phyloP scores from a whole-genome alignment of 2,329 filamentous ascomycete species.

The Botryotinia calthae region DNA sequence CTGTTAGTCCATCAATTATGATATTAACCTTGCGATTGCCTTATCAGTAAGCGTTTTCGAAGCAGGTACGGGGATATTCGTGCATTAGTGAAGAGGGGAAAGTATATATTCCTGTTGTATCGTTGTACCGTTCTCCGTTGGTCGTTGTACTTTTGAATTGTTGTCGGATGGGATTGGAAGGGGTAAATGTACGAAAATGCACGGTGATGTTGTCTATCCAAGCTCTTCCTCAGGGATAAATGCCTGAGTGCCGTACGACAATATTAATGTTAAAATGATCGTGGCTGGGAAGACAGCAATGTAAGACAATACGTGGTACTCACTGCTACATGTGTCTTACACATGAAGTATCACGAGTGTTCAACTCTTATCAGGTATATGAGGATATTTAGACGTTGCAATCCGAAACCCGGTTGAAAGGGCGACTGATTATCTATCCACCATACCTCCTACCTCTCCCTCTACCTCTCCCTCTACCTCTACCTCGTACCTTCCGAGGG shows the following conservation, averaged over 20 bases:
- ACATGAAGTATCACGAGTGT: too few species aligned
- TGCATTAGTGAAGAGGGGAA: slow-evolving; percentile 2
- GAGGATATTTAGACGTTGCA: too few species aligned
- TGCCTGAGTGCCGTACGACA: background rate
- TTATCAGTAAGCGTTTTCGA: background rate
- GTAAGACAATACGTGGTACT: background rate
- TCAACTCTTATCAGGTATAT: too few species aligned
- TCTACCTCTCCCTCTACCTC: too few species aligned
- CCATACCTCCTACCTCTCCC: too few species aligned
- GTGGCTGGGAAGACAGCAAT: background rate
- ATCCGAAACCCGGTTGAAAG: too few species aligned
- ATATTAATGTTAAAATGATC: background rate
- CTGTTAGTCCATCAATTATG: background rate
- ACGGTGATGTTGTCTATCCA: slow-evolving; percentile 8
- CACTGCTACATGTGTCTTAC: background rate
- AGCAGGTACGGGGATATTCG: background rate
- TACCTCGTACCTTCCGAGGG: too few species aligned
- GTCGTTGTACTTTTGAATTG: background rate
- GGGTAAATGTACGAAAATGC: slow-evolving; percentile 1
- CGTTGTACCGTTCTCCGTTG: background rate
- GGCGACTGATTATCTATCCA: too few species aligned
- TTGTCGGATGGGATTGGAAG: background rate
- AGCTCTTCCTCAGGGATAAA: slow-evolving; percentile 20
- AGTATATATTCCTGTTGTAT: background rate
- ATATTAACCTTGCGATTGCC: background rate